Conservation (phyloP, 192 early-diverging fungal genomes). For the Pilaira anomala region DNA sequence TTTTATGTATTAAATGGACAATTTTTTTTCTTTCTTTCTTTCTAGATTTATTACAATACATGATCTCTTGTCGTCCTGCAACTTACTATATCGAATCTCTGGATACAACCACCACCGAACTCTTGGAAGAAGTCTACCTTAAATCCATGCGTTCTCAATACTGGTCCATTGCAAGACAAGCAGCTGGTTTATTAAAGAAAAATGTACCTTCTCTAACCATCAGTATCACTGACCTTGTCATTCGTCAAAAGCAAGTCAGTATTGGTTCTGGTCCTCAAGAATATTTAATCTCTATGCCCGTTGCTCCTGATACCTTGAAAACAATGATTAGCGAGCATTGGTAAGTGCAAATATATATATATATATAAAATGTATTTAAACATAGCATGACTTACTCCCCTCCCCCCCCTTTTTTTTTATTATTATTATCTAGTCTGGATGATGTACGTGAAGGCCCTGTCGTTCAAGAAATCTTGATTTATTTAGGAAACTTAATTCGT, state of each 20-base stretch:
- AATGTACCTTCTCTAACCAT: constrained; percentile 71
- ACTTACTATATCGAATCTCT: constrained; percentile 52
- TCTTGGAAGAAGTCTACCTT: constrained; percentile 81
- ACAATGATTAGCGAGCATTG: constrained; percentile 68
- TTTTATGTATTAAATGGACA: no score
- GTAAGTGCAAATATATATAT: no score
- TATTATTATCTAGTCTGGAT: no score
- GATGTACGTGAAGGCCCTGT: constrained; percentile 82
- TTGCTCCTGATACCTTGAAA: constrained; percentile 65
- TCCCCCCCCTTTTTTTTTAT: no score
- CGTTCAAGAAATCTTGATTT: constrained; percentile 81
- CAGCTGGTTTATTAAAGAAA: constrained; percentile 76
- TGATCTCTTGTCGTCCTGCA: constrained; percentile 61
- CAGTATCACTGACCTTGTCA: constrained; percentile 76
- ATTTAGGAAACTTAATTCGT: constrained; percentile 71
- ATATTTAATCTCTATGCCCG: constrained; percentile 63
- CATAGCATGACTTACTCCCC: no score
- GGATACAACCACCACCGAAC: constrained; percentile 49
- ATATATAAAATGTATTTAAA: no score
- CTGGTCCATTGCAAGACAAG: constrained; percentile 80
- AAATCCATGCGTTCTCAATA: constrained; percentile 68
- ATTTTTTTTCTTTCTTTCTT: no score
- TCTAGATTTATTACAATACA: constrained; percentile 78
- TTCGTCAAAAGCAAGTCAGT: constrained; percentile 73
- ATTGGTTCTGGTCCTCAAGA: constrained; percentile 71